A percentile compares a stretch with the other conserved stretches of the same genome.
These are phyloP conservation scores for Pseudopithomyces chartarum DNA, from an alignment of 2,329 filamentous ascomycete species.

Conservation along the genomic window DNA sequence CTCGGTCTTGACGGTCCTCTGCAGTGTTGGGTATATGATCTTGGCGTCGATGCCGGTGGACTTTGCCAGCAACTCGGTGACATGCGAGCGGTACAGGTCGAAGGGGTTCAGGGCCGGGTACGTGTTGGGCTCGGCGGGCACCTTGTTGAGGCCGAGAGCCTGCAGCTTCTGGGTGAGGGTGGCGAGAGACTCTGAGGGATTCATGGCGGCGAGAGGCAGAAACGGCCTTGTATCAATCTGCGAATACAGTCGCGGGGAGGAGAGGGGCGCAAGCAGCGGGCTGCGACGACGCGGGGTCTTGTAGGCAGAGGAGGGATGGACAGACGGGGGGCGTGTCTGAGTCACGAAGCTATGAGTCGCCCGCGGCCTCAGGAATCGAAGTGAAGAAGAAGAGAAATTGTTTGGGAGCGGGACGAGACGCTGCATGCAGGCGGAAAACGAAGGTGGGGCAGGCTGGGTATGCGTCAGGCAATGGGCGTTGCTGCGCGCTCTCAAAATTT, in stretches of 20 bases:
- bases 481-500: constrained; percentile 7
- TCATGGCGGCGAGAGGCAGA: constrained; percentile 27
- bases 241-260: constrained; percentile 15
- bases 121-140: constrained; percentile 47
- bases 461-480: constrained; percentile 10
- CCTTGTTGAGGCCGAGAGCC: constrained; percentile 43
- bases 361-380: constrained; percentile 35
- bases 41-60: constrained; percentile 72
- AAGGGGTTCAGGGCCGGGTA: constrained; percentile 74
- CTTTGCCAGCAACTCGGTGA: constrained; percentile 69
- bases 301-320: background rate
- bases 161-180: constrained; percentile 44
- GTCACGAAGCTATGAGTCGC: constrained; percentile 41
- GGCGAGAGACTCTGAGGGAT: constrained; percentile 38
- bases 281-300: constrained; percentile 10
- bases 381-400: constrained; percentile 35
- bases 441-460: constrained; percentile 6
- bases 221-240: constrained; percentile 24
- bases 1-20: constrained; percentile 79
- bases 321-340: constrained; percentile 20
- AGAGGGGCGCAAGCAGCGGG: background rate
- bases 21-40: constrained; percentile 75
- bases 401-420: constrained; percentile 2
- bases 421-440: constrained; percentile 12
- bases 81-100: constrained; percentile 79